Evolutionary conservation across 345 rosid species (phyloP).

Genomic region (Aquilaria sinensis): DNA sequence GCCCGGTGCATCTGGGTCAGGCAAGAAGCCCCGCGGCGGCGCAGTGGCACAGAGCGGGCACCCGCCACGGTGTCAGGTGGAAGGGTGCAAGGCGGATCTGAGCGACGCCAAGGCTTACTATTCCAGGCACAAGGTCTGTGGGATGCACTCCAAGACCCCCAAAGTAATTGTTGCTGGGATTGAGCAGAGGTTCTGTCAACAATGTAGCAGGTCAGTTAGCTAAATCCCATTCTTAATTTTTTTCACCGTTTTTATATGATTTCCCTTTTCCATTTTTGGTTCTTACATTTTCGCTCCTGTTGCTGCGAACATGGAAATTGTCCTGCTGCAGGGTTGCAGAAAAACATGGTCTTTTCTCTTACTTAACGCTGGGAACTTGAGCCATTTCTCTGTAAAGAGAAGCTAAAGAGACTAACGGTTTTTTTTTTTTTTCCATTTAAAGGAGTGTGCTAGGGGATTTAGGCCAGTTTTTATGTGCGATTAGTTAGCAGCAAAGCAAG

Average conservation of each 20-base stretch:
- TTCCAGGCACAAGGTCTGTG: conserved; percentile 90
- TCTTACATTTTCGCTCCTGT: conserved; percentile 6
- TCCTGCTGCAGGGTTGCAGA: too few relatives aligned
- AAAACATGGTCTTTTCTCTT: too few relatives aligned
- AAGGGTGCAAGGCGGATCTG: conserved; percentile 92
- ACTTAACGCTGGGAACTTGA: too few relatives aligned
- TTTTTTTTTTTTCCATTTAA: too few relatives aligned
- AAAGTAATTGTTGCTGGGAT: conserved; percentile 72
- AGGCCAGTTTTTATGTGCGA: too few relatives aligned
- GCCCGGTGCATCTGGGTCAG: conserved; percentile 26
- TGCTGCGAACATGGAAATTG: too few relatives aligned
- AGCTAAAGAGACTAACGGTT: too few relatives aligned
- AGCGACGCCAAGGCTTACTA: conserved; percentile 88
- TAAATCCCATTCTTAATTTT: background rate
- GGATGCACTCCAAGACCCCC: conserved; percentile 77
- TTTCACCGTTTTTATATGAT: conserved; percentile 14
- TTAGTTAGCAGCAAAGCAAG: too few relatives aligned
- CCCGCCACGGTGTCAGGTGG: conserved; percentile 90
- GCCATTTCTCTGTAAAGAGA: too few relatives aligned
- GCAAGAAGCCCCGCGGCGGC: conserved; percentile 33
- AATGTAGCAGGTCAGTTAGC: conserved; percentile 80
- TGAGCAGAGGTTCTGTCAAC: conserved; percentile 96
- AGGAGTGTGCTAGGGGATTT: too few relatives aligned
- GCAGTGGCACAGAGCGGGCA: conserved; percentile 41
- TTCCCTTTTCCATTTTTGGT: conserved; percentile 14